Evolutionary conservation across 495 filamentous ascomycete species (phyloP), one percentile per base, ranked within the genome.

Genomic region (Aspergillus campestris): DNA sequence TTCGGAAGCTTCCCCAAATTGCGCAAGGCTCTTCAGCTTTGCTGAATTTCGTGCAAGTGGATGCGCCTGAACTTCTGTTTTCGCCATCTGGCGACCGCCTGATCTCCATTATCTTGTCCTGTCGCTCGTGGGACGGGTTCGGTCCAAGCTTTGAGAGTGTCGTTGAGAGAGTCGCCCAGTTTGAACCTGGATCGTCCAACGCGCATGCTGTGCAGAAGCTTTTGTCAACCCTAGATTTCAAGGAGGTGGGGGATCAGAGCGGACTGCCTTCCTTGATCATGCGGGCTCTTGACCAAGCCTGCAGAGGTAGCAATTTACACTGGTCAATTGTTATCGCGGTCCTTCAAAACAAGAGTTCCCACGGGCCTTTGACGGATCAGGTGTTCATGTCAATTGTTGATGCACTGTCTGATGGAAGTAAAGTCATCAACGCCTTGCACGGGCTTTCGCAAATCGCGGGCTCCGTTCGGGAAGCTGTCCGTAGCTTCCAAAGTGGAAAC

Each of bases 51-150:
- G 50, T 75, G 3, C 62, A 69, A 44, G 52, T 64, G 5, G 70
- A 76, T 50, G 57, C 73, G 14, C 71, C 77, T 2, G 59, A 61
- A 40, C 65, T 83, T 11, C 47, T 81, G 31, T 63, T 75, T 30
- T 76, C 79, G 6, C 75, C 78, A 3, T 82, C 80, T 47, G 70
- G 60, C 5, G 65, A 61, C 44, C 70, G 60, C 7, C 49, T 78
- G 28, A 63, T 75, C 38, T 49, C 66, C 10, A 57, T 70, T 1
- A 61, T 70, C 8, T 36, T 74, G 31, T 49, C 54, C 18, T 70
- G 67, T 50, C 59, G 61, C 18, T 55, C 66, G 14, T 71, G 66
- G 66, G 56, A 64, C 46, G 66, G 64, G 7, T 72, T 66, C 45
- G 48, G 59, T 8, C 54, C 61, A 11, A 66, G 66, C 32, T 69